phyloP scores from a whole-genome alignment of 768 basidiomycete genomes.

The Coprinopsis sp. region DNA sequence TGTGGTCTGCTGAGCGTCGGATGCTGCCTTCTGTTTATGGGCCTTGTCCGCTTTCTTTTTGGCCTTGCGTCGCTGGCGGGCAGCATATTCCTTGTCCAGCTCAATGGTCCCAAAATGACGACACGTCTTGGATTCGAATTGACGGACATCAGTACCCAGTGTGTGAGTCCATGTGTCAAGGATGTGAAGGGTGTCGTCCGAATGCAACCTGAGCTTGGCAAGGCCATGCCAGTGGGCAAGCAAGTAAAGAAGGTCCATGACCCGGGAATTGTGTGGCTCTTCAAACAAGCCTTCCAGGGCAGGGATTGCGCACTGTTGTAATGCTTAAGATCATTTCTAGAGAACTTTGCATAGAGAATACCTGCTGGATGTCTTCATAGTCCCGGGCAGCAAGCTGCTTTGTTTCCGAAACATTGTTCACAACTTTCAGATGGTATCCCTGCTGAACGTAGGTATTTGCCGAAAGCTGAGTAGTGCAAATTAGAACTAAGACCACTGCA shows the following conservation, averaged over 20 bases:
- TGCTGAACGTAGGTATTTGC: conserved; percentile 21
- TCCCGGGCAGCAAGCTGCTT: conserved; percentile 30
- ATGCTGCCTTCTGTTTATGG: no score
- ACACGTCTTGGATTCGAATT: not conserved
- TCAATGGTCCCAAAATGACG: not conserved
- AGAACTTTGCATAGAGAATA: not conserved
- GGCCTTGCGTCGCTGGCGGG: no score
- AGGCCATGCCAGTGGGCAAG: conserved; percentile 11
- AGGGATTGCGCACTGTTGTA: conserved; percentile 27
- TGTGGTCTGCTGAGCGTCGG: no score
- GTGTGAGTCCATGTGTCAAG: not conserved
- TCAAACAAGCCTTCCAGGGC: conserved; percentile 29
- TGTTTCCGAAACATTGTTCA: conserved; percentile 25
- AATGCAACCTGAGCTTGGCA: conserved; percentile 14
- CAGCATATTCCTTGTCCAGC: no score
- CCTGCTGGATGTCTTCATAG: conserved; percentile 37
- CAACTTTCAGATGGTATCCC: conserved; percentile 26
- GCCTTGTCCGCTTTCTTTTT: no score
- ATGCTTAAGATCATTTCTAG: not conserved
- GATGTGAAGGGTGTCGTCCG: conserved; percentile 2
- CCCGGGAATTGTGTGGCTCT: conserved; percentile 10
- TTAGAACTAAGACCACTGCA: not conserved
- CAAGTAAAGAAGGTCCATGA: conserved; percentile 9
- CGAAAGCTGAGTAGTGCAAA: conserved; percentile 22
- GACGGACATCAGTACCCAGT: not conserved